Percentiles rank a stretch among this genome's conserved stretches.
These are phyloP conservation scores for Parietaria judaica DNA, from an alignment of 306 rosid species.

Conservation along the genomic window DNA sequence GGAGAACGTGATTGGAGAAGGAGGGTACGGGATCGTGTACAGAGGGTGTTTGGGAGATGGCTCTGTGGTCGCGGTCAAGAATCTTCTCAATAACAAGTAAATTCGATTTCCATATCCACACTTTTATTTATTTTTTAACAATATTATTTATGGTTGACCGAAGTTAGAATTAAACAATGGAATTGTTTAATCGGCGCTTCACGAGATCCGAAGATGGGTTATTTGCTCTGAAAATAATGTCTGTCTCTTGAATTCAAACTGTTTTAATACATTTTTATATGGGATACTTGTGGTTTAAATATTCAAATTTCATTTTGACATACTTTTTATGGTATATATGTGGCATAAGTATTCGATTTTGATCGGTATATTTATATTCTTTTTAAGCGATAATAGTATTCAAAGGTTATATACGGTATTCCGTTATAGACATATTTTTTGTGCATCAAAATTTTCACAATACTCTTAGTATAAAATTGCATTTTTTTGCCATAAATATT, in stretches of 20 bases:
- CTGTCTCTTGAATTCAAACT: background rate
- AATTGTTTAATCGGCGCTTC: background rate
- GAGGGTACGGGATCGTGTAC: constrained; percentile 88
- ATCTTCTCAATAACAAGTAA: constrained; percentile 93
- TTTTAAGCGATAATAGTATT: no score
- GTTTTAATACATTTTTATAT: background rate
- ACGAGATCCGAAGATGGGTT: background rate
- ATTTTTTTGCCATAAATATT: no score
- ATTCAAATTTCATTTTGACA: background rate
- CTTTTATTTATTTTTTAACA: background rate
- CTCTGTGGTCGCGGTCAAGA: constrained; percentile 81
- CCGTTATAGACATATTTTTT: no score
- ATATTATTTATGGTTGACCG: background rate
- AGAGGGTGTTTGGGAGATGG: constrained; percentile 65
- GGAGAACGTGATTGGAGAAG: constrained; percentile 87
- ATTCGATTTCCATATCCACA: constrained; percentile 9
- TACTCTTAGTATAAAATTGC: no score
- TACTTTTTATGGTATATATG: no score
- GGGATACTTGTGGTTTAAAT: no score
- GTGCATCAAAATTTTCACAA: no score
- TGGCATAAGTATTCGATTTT: no score
- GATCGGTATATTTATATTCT: no score
- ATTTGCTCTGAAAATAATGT: background rate
- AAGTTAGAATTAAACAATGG: background rate
- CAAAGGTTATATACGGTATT: no score